Evolutionary conservation across 768 basidiomycete species (phyloP).

Genomic region (Boletus huronensis): DNA sequence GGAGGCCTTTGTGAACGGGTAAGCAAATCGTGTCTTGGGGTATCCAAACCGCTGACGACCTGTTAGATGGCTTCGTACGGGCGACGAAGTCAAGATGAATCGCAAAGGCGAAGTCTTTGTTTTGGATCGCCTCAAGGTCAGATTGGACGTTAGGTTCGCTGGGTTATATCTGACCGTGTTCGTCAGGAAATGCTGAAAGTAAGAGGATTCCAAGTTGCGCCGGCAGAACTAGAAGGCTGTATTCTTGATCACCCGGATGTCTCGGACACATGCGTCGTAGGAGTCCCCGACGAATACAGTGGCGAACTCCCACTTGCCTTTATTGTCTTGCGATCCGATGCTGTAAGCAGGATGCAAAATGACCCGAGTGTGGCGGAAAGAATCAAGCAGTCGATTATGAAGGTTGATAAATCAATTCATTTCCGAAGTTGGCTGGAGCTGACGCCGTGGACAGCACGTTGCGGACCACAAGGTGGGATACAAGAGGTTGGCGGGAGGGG

Average conservation of each 20-base stretch:
- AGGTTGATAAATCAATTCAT: constrained; percentile 39
- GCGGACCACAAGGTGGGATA: constrained; percentile 56
- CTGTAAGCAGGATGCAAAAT: constrained; percentile 34
- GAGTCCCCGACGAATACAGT: constrained; percentile 67
- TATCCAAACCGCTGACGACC: background rate
- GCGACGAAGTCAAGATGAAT: constrained; percentile 67
- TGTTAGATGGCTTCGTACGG: constrained; percentile 61
- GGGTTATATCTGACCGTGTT: background rate
- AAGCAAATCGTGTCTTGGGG: background rate
- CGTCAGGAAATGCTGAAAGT: constrained; percentile 69
- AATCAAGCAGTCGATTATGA: constrained; percentile 43
- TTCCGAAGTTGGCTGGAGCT: background rate
- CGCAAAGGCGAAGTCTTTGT: constrained; percentile 60
- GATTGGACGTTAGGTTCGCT: background rate
- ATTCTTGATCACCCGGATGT: constrained; percentile 60
- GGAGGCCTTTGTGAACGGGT: constrained; percentile 58
- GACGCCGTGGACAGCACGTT: constrained; percentile 44
- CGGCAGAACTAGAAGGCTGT: constrained; percentile 66
- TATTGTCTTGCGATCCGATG: constrained; percentile 47
- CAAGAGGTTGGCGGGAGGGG: constrained; percentile 58
- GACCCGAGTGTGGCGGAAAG: constrained; percentile 32
- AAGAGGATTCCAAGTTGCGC: constrained; percentile 54
- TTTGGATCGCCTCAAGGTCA: constrained; percentile 73
- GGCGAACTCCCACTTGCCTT: constrained; percentile 75
- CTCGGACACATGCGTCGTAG: constrained; percentile 60